Evolutionary conservation across 2,329 filamentous ascomycete genomes (phyloP).

Genomic region (Penicillium sp.): DNA sequence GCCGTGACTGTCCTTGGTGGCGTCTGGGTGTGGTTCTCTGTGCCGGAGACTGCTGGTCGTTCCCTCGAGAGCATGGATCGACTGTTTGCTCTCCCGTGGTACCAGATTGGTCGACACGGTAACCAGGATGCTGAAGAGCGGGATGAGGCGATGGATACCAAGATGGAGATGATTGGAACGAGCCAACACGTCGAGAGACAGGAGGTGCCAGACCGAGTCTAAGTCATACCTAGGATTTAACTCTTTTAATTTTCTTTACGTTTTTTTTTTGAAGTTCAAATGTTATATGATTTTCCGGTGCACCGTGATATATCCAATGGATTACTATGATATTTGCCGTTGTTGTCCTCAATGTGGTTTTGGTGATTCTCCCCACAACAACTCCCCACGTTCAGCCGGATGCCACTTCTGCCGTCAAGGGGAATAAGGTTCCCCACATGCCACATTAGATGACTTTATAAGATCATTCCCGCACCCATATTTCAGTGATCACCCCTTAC

Average conservation of each 20-base stretch:
- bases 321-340: not conserved
- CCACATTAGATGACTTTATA: not conserved
- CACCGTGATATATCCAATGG: too few species aligned
- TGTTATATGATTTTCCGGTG: too few species aligned
- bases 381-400: not conserved
- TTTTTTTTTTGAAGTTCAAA: too few species aligned
- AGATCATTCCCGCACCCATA: not conserved
- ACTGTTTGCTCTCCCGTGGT: constrained; percentile 72
- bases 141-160: constrained; percentile 26
- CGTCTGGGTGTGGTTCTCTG: constrained; percentile 68
- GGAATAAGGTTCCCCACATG: not conserved
- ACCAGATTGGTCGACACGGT: constrained; percentile 62
- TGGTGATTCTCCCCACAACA: not conserved
- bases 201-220: constrained; percentile 10
- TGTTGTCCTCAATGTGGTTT: not conserved
- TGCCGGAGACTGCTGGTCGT: constrained; percentile 70
- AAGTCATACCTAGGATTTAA: not conserved
- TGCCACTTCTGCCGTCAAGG: too few species aligned
- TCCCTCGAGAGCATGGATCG: constrained; percentile 63
- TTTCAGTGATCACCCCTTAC: too few species aligned
- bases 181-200: constrained; percentile 21
- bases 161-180: constrained; percentile 23
- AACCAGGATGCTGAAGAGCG: constrained; percentile 31
- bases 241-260: too few species aligned
- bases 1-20: constrained; percentile 68